Evolutionary conservation across 768 basidiomycete species (phyloP).

Genomic region (Atractiella rhizophila): DNA sequence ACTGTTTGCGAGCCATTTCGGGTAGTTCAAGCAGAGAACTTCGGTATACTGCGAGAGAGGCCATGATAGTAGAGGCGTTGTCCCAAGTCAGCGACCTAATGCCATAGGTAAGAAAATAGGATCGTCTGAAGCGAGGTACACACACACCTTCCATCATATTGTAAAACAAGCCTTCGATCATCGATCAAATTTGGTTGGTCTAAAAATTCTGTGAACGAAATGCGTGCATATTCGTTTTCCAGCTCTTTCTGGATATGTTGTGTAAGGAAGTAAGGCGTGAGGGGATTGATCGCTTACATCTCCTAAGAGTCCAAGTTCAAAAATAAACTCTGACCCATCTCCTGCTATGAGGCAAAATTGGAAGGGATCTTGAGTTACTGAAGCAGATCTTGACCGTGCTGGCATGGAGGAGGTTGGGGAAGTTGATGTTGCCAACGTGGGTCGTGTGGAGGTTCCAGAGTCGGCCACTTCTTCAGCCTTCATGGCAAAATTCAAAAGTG

Average conservation of each 20-base stretch:
- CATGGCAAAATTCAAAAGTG: too few relatives aligned
- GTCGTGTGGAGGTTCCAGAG: not conserved
- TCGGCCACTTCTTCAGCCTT: not conserved
- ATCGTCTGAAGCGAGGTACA: not conserved
- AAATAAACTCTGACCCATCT: conserved; percentile 35
- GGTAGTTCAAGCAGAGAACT: conserved; percentile 1
- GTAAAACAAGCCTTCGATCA: conserved; percentile 4
- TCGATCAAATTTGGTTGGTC: not conserved
- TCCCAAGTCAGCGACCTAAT: conserved; percentile 48
- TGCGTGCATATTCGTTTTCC: too few relatives aligned
- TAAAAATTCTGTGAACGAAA: conserved; percentile 4
- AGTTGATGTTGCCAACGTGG: conserved; percentile 26
- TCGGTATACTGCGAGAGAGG: conserved; percentile 48
- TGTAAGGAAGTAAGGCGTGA: not conserved
- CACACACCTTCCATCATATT: conserved; percentile 2
- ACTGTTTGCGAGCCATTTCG: not conserved
- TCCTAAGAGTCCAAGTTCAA: conserved; percentile 12
- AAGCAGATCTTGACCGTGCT: too few relatives aligned
- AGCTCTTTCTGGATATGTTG: too few relatives aligned
- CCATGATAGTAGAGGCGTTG: conserved; percentile 49
- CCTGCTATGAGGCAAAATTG: too few relatives aligned
- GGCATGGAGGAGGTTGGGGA: conserved; percentile 43
- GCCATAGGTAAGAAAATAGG: not conserved
- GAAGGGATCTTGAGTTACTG: too few relatives aligned
- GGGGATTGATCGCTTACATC: not conserved